Evolutionary conservation across 1,284 basidiomycete genomes (phyloP).

Genomic region (Ganoderma meredithae): DNA sequence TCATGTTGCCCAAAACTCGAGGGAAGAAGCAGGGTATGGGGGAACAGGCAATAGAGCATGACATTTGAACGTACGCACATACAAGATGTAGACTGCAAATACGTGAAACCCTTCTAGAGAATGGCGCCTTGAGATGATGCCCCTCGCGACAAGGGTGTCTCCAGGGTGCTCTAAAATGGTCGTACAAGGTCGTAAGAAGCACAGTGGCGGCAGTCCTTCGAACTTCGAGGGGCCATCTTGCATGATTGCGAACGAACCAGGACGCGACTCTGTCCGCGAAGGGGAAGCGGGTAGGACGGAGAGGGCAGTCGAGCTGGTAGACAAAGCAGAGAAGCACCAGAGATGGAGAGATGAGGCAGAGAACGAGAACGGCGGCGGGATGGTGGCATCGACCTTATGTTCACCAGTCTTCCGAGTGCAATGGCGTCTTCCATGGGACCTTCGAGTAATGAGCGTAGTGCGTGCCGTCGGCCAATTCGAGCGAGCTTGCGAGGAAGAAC

Average conservation of each 20-base stretch:
- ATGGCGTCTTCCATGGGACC: not conserved
- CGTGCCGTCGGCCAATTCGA: not conserved
- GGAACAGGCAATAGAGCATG: not conserved
- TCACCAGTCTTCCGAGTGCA: not conserved
- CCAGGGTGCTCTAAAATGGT: not conserved
- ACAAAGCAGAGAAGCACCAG: not conserved
- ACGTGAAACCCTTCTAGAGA: not conserved
- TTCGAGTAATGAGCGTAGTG: not conserved
- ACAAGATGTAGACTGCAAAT: not conserved
- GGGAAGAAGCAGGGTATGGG: not conserved
- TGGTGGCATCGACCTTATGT: not conserved
- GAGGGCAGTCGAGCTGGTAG: not conserved
- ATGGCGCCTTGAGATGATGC: not conserved
- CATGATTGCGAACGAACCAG: not conserved
- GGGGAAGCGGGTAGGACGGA: not conserved
- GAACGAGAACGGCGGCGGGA: not conserved
- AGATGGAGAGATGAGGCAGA: conserved; percentile 7
- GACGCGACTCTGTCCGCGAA: not conserved
- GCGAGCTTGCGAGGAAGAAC: not conserved
- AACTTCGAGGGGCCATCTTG: not conserved
- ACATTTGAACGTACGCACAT: not conserved
- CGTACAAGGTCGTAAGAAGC: not conserved
- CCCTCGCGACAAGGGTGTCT: not conserved
- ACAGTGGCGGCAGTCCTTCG: not conserved
- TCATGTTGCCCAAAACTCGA: not conserved